These are phyloP conservation scores for Paracorniculantispora psalliotae DNA, from an alignment of 2,329 filamentous ascomycete species.

Conservation along the genomic window DNA sequence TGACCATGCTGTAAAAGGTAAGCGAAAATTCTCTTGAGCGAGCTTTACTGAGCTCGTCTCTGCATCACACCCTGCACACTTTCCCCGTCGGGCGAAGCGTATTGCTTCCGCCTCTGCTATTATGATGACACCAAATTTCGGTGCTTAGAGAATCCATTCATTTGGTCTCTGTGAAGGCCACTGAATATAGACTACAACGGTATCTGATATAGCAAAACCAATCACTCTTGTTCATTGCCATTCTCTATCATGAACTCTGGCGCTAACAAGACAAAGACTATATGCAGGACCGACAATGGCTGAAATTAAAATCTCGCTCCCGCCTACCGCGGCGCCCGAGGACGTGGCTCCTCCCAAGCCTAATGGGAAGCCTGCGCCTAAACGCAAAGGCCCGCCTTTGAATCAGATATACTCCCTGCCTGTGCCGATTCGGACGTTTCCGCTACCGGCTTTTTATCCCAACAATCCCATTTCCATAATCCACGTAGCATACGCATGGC, in stretches of 20 bases:
- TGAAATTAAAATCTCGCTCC: not conserved
- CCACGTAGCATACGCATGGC: conserved; percentile 71
- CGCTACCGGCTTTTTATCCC: conserved; percentile 82
- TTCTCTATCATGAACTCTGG: conserved; percentile 15
- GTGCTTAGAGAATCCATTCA: conserved; percentile 57
- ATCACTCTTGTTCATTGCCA: not conserved
- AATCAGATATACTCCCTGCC: conserved; percentile 78
- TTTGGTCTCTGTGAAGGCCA: conserved; percentile 58
- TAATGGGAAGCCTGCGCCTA: conserved; percentile 21
- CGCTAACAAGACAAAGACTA: conserved; percentile 1
- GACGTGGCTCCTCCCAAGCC: conserved; percentile 20
- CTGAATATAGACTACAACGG: conserved; percentile 88
- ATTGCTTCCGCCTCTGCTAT: conserved; percentile 23
- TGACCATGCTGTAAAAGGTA: conserved; percentile 11
- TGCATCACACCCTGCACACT: conserved; percentile 12
- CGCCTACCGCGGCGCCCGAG: conserved; percentile 15
- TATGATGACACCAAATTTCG: conserved; percentile 56
- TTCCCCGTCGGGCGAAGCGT: conserved; percentile 17
- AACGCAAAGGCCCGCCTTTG: conserved; percentile 38
- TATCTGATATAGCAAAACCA: conserved; percentile 65
- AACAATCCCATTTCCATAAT: conserved; percentile 87
- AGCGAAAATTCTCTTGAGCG: not conserved
- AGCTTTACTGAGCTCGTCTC: not conserved
- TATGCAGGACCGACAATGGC: conserved; percentile 1
- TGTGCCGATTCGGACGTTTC: conserved; percentile 74